These are phyloP conservation scores for Balansia obtecta DNA, from an alignment of 2,329 filamentous ascomycete genomes.

Conservation along the genomic window DNA sequence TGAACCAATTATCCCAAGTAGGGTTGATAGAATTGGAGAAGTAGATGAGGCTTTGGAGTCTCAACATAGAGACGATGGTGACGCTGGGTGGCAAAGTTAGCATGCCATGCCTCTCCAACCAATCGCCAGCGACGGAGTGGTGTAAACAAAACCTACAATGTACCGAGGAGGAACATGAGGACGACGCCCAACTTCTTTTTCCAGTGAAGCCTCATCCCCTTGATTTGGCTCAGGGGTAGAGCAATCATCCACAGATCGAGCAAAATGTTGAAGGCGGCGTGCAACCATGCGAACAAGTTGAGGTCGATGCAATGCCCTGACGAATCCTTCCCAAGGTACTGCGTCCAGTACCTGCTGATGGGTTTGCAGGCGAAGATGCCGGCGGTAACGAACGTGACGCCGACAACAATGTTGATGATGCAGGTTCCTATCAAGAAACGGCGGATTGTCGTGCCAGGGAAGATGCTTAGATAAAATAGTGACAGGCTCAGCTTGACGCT, in stretches of 20 bases:
- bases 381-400: slow-evolving; percentile 19
- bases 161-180: slow-evolving; percentile 6
- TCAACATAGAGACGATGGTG: slow-evolving; percentile 4
- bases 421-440: slow-evolving; percentile 21
- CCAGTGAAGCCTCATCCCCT: slow-evolving; percentile 2
- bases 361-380: slow-evolving; percentile 27
- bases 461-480: slow-evolving; percentile 30
- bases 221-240: slow-evolving; percentile 6
- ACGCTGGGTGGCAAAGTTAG: slow-evolving; percentile 2
- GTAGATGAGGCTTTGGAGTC: slow-evolving; percentile 5
- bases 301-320: slow-evolving; percentile 3
- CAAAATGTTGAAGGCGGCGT: slow-evolving; percentile 1
- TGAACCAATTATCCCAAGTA: slow-evolving; percentile 5
- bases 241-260: slow-evolving; percentile 7
- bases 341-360: slow-evolving; percentile 26
- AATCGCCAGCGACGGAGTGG: background rate
- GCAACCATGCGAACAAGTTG: slow-evolving; percentile 5
- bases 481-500: slow-evolving; percentile 28
- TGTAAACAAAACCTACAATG: slow-evolving; percentile 2
- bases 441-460: slow-evolving; percentile 18
- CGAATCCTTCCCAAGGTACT: slow-evolving; percentile 23
- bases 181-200: slow-evolving; percentile 6
- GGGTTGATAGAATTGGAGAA: slow-evolving; percentile 5
- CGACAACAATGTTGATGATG: slow-evolving; percentile 18
- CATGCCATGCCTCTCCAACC: background rate